These are phyloP conservation scores for Ustilaginoidea virens DNA, from an alignment of 2,329 filamentous ascomycete species.

Conservation along the genomic window DNA sequence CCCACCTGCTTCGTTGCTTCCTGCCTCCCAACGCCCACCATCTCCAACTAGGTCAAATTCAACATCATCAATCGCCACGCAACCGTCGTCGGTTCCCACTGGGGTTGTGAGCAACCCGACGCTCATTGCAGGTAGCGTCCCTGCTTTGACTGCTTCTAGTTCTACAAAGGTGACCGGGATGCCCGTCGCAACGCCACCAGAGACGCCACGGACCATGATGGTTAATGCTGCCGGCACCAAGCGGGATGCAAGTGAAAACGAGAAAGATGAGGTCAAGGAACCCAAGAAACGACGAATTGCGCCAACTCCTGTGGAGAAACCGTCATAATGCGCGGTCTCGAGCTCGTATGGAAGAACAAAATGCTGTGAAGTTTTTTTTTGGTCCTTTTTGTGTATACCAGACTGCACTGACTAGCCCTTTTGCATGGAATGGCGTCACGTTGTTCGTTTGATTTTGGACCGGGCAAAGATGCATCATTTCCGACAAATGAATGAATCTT, in stretches of 20 bases:
- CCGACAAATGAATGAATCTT: too few species aligned
- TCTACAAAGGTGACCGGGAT: slow-evolving; percentile 47
- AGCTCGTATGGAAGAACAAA: not conserved
- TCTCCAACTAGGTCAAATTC: slow-evolving; percentile 80
- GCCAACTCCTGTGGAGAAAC: slow-evolving; percentile 39
- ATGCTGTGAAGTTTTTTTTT: too few species aligned
- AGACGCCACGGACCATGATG: slow-evolving; percentile 49
- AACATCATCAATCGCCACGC: slow-evolving; percentile 62
- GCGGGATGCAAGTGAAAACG: slow-evolving; percentile 39
- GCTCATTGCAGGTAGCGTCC: slow-evolving; percentile 62
- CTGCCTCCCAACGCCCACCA: slow-evolving; percentile 49
- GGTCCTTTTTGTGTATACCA: too few species aligned
- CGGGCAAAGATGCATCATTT: too few species aligned
- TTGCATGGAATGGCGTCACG: too few species aligned
- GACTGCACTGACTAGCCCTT: too few species aligned
- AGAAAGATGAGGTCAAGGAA: slow-evolving; percentile 35
- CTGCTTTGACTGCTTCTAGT: slow-evolving; percentile 59
- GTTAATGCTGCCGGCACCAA: slow-evolving; percentile 29
- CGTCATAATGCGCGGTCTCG: not conserved
- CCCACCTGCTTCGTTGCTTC: slow-evolving; percentile 37
- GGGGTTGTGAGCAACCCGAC: slow-evolving; percentile 61
- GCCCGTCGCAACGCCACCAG: slow-evolving; percentile 76
- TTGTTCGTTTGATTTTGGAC: too few species aligned
- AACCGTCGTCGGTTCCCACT: slow-evolving; percentile 30
- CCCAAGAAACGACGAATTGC: slow-evolving; percentile 58